Conservation (phyloP, 2,329 filamentous ascomycete genomes). For the Diaporthe capsici region DNA sequence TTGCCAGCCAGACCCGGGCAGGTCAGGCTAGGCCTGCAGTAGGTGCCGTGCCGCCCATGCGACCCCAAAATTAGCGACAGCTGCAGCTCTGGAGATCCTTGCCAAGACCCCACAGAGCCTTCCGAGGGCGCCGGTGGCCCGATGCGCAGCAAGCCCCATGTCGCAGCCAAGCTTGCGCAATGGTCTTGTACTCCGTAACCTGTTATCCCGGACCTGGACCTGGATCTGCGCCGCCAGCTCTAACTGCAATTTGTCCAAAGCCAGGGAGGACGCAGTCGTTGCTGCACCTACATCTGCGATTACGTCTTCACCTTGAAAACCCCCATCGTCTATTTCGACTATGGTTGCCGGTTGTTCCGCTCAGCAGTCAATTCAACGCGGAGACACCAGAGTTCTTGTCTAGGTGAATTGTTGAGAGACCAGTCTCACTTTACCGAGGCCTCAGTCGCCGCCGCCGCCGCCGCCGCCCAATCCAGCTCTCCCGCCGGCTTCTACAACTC, state of each 20-base stretch:
- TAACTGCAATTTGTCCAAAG: slow-evolving; percentile 41
- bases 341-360: slow-evolving; percentile 28
- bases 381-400: slow-evolving; percentile 5
- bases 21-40: slow-evolving; percentile 6
- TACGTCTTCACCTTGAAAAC: neutral
- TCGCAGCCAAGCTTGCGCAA: slow-evolving; percentile 40
- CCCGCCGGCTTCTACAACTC: slow-evolving; percentile 8
- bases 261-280: slow-evolving; percentile 23
- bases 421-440: slow-evolving; percentile 9
- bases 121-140: slow-evolving; percentile 20
- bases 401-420: slow-evolving; percentile 16
- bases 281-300: slow-evolving; percentile 10
- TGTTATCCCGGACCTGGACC: slow-evolving; percentile 20
- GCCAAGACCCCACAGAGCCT: slow-evolving; percentile 31
- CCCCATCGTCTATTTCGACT: slow-evolving; percentile 3
- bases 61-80: slow-evolving; percentile 34
- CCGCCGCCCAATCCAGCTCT: slow-evolving; percentile 23
- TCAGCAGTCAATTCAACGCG: slow-evolving; percentile 17
- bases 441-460: neutral
- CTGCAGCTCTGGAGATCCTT: slow-evolving; percentile 38
- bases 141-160: slow-evolving; percentile 21
- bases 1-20: slow-evolving; percentile 28
- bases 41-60: slow-evolving; percentile 12
- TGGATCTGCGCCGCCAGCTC: slow-evolving; percentile 21
- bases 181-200: slow-evolving; percentile 1